Percentiles rank a stretch among this genome's conserved stretches.
These are phyloP conservation scores for Trichoderma cornu-damae DNA, from an alignment of 2,329 filamentous ascomycete species.

Conservation along the genomic window DNA sequence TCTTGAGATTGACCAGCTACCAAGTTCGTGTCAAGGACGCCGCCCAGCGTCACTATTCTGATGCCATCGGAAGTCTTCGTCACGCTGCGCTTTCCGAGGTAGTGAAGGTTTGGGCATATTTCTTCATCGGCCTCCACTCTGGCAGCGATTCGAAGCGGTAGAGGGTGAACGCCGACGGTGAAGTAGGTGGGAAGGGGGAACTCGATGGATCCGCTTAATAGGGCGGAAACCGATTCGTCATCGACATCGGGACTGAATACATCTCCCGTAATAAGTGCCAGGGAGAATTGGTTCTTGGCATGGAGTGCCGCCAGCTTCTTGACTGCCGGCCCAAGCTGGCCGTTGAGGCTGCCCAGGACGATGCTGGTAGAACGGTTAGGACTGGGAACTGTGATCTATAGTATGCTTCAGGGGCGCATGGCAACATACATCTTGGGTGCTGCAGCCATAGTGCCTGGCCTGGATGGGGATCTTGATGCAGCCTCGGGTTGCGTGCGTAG, in stretches of 20 bases:
- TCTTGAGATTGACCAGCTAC: slow-evolving; percentile 61
- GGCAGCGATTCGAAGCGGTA: slow-evolving; percentile 66
- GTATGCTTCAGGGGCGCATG: background rate
- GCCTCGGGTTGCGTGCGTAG: background rate
- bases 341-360: slow-evolving; percentile 78
- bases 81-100: slow-evolving; percentile 77
- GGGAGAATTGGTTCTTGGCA: slow-evolving; percentile 79
- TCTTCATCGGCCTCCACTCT: slow-evolving; percentile 69
- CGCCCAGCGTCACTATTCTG: slow-evolving; percentile 80
- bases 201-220: slow-evolving; percentile 66
- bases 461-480: background rate
- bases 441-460: slow-evolving; percentile 36
- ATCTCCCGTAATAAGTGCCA: slow-evolving; percentile 79
- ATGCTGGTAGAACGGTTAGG: slow-evolving; percentile 48
- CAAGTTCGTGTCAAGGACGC: slow-evolving; percentile 58
- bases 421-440: slow-evolving; percentile 44
- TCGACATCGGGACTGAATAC: slow-evolving; percentile 63
- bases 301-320: slow-evolving; percentile 76
- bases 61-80: slow-evolving; percentile 88
- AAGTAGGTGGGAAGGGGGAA: slow-evolving; percentile 89
- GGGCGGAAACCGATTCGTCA: slow-evolving; percentile 52
- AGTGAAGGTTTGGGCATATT: slow-evolving; percentile 86
- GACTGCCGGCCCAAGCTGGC: slow-evolving; percentile 70
- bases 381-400: background rate
- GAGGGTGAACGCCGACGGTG: slow-evolving; percentile 65